These are phyloP conservation scores for Umbelopsis sp. DNA, from an alignment of 192 early-diverging fungal species.

Conservation along the genomic window DNA sequence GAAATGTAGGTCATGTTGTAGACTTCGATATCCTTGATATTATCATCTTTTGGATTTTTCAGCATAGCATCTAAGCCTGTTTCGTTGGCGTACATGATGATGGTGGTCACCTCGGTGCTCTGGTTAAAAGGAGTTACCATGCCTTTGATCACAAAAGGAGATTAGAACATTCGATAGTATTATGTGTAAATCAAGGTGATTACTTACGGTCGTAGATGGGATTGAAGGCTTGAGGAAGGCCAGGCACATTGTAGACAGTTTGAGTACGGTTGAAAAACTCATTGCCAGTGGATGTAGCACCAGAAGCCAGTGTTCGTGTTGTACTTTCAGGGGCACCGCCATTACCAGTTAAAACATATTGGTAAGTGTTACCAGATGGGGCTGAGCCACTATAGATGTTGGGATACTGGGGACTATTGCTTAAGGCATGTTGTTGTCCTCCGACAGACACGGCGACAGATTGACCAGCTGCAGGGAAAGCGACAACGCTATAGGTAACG, in stretches of 20 bases:
- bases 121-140: slow-evolving; percentile 32
- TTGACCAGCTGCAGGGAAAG: slow-evolving; percentile 30
- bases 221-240: slow-evolving; percentile 49
- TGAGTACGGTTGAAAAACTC: slow-evolving; percentile 53
- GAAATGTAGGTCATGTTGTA: slow-evolving; percentile 43
- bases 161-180: background rate
- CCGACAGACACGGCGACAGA: slow-evolving; percentile 35
- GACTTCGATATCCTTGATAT: slow-evolving; percentile 32
- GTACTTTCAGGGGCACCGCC: slow-evolving; percentile 27
- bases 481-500: slow-evolving; percentile 40
- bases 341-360: slow-evolving; percentile 34
- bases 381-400: slow-evolving; percentile 36
- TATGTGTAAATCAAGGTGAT: background rate
- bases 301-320: slow-evolving; percentile 29
- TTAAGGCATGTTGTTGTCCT: slow-evolving; percentile 30
- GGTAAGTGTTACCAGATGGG: slow-evolving; percentile 31
- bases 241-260: slow-evolving; percentile 38
- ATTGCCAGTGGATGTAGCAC: slow-evolving; percentile 39
- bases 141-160: slow-evolving; percentile 1
- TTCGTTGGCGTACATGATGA: slow-evolving; percentile 42
- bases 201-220: slow-evolving; percentile 49
- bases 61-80: slow-evolving; percentile 36
- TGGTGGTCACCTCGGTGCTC: slow-evolving; percentile 47
- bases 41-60: slow-evolving; percentile 26
- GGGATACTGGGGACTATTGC: slow-evolving; percentile 16